Evolutionary conservation across 202 grass and related monocot species (phyloP).

Genomic region (Cymbopogon flexuosus): DNA sequence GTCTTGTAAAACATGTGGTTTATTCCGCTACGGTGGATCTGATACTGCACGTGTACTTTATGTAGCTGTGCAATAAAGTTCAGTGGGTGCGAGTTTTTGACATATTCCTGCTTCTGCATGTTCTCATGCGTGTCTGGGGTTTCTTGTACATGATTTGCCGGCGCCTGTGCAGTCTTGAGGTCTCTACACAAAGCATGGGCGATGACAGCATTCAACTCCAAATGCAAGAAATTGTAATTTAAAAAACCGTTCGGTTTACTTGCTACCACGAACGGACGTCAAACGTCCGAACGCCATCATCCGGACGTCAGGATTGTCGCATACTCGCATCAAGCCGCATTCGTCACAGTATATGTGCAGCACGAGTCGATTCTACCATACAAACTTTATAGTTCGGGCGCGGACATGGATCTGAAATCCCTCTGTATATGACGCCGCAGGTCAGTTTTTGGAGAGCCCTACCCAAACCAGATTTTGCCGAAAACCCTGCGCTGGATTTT

Average conservation of each 20-base stretch:
- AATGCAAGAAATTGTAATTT: background rate
- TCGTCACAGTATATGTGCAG: no score
- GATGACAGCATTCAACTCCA: background rate
- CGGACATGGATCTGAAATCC: background rate
- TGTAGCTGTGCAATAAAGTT: conserved; percentile 7
- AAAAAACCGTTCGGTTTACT: background rate
- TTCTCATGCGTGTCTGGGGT: background rate
- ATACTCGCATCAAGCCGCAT: background rate
- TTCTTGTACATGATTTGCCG: no score
- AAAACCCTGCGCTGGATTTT: background rate
- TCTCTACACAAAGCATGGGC: background rate
- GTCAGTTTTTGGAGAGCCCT: background rate
- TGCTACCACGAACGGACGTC: background rate
- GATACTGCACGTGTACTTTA: background rate
- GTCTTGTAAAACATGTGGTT: background rate
- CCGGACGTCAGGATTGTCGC: background rate
- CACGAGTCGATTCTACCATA: no score
- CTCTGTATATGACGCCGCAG: background rate
- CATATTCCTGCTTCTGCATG: background rate
- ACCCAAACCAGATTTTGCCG: background rate
- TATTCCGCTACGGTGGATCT: background rate
- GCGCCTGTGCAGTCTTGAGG: background rate
- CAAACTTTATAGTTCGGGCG: no score
- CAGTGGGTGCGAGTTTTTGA: background rate
- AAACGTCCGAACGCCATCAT: background rate